These are phyloP conservation scores for Speleostelium caveatum DNA, from an alignment of 78 protist species.

Conservation along the genomic window DNA sequence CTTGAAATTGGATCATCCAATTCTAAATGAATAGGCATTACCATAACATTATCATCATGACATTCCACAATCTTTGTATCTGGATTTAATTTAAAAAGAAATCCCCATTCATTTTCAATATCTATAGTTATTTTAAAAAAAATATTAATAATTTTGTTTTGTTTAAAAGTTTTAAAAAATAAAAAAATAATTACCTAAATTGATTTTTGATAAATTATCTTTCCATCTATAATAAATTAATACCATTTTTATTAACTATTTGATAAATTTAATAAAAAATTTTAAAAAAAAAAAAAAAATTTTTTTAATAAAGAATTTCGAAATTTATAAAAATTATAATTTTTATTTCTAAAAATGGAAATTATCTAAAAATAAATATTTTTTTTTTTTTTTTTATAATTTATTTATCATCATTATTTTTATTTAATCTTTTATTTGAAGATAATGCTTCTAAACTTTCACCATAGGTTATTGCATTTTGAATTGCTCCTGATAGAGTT, in stretches of 20 bases:
- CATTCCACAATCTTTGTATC: neutral
- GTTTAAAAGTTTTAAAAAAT: too few relatives aligned
- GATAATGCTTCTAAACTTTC: conserved; percentile 42
- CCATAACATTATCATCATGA: neutral
- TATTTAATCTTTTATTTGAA: conserved; percentile 31
- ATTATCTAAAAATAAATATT: too few relatives aligned
- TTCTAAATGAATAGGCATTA: conserved; percentile 1
- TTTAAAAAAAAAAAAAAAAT: too few relatives aligned
- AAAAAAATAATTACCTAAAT: too few relatives aligned
- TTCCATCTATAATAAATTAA: neutral
- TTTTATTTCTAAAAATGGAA: too few relatives aligned
- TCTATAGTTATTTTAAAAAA: neutral
- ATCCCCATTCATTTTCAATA: conserved; percentile 1
- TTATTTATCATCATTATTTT: too few relatives aligned
- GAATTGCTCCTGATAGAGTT: conserved; percentile 59
- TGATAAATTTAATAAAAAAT: too few relatives aligned
- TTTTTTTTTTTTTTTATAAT: neutral
- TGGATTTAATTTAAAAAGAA: neutral
- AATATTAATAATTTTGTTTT: too few relatives aligned
- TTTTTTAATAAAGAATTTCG: neutral
- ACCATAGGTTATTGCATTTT: conserved; percentile 57
- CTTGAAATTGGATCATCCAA: neutral
- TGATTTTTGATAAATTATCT: neutral
- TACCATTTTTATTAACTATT: neutral
- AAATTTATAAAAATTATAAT: too few relatives aligned